Evolutionary conservation across 2,329 filamentous ascomycete species (phyloP).

Genomic region (Fusarium veterinarium): DNA sequence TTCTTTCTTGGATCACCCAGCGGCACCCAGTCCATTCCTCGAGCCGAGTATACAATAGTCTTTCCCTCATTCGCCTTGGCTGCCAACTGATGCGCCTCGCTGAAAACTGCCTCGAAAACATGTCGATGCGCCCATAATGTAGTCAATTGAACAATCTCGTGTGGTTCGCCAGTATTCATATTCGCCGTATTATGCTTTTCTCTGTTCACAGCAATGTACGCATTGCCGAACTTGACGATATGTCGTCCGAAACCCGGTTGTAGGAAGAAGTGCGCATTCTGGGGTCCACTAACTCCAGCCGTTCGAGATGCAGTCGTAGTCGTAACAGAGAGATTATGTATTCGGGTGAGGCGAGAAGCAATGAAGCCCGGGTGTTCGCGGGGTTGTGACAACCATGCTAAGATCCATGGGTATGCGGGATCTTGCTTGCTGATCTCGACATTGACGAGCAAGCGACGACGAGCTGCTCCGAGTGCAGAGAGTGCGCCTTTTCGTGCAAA

Average conservation of each 20-base stretch:
- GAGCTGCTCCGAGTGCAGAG: slow-evolving; percentile 77
- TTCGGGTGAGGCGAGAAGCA: slow-evolving; percentile 66
- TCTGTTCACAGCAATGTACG: slow-evolving; percentile 87
- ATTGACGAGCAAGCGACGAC: slow-evolving; percentile 89
- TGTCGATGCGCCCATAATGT: slow-evolving; percentile 90
- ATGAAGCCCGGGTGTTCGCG: slow-evolving; percentile 73
- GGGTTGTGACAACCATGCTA: slow-evolving; percentile 92
- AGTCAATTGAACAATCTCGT: slow-evolving; percentile 93
- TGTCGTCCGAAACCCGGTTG: slow-evolving; percentile 93
- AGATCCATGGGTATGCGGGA: slow-evolving; percentile 91
- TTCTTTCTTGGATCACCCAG: slow-evolving; percentile 89
- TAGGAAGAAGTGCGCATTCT: slow-evolving; percentile 84
- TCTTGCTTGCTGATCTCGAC: slow-evolving; percentile 96
- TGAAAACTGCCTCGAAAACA: slow-evolving; percentile 90
- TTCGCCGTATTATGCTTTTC: slow-evolving; percentile 88
- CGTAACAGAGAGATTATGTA: slow-evolving; percentile 69
- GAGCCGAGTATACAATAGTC: slow-evolving; percentile 88
- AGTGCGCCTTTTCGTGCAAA: slow-evolving; percentile 83
- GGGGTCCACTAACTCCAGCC: slow-evolving; percentile 70
- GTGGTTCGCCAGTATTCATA: slow-evolving; percentile 85
- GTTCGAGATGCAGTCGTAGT: slow-evolving; percentile 71
- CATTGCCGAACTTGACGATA: slow-evolving; percentile 85
- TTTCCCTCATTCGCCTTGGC: slow-evolving; percentile 87
- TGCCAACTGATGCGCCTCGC: slow-evolving; percentile 85
- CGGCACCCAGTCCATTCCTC: slow-evolving; percentile 84